Evolutionary conservation across 176 grass and related monocot species (phyloP), one percentile per base, ranked within the genome.

Genomic region (Microstegium vimineum): DNA sequence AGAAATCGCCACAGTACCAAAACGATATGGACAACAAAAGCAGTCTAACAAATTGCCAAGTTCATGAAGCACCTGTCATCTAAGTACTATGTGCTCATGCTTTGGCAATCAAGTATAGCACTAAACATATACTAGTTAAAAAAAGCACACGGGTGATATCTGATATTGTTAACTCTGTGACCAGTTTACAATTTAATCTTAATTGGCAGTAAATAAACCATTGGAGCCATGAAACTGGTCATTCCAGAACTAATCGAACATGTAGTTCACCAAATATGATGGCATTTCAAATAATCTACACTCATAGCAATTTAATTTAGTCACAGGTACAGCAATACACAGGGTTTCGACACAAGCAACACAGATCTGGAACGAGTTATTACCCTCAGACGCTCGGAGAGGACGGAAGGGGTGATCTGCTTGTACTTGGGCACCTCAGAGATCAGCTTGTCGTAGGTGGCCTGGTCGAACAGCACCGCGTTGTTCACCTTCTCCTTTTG

Each of bases 401-500:
- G 89, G 38, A 90, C 46, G 46, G 89, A 90, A 2, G 89, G 89
- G 17, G 89, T 90, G 80, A 90, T 90, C 69, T 87, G 84, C 80
- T 87, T 90, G 69, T 79, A 87, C 80, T 90, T 90, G 75, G 89
- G 89, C 41, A 68, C 89, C 80, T 90, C 84, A 6, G 80, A 64
- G 2, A 87, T 32, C 62, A 90, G 80, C 74, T 90, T 90, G 70
- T 90, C 89, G 69, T 84, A 90, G 5, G 80, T 90, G 47, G 84
- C 31, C 89, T 90, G 89, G 75, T 90, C 89, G 43, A 90, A 84
- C 8, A 90, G 75, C 36, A 90, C 84, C 28, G 84, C 25, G 38
- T 90, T 90, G 89, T 90, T 90, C 46, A 90, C 89, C 84, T 90
- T 90, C 89, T 90, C 84, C 89, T 90, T 90, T 60, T 87, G 89